Conservation (phyloP, 768 basidiomycete species). For the Pisolithus orientalis region DNA sequence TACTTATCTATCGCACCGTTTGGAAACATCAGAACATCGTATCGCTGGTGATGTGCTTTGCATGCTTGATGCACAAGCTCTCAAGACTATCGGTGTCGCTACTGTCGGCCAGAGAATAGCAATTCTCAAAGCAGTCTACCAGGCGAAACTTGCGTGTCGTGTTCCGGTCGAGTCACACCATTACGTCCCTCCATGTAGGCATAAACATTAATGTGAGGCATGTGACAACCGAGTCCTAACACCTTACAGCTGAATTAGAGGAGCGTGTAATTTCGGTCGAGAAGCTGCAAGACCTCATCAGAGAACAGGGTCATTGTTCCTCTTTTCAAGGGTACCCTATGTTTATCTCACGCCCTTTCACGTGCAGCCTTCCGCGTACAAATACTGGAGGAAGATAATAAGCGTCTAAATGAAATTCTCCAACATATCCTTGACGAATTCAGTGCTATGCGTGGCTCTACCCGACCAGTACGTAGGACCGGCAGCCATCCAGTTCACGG, state of each 20-base stretch:
- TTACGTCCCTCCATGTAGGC: slow-evolving; percentile 86
- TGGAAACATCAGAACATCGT: slow-evolving; percentile 61
- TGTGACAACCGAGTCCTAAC: background rate
- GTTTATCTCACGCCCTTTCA: slow-evolving; percentile 3
- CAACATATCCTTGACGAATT: slow-evolving; percentile 66
- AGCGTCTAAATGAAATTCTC: slow-evolving; percentile 55
- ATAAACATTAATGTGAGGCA: slow-evolving; percentile 1
- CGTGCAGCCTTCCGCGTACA: slow-evolving; percentile 61
- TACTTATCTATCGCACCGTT: slow-evolving; percentile 4
- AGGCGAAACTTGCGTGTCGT: slow-evolving; percentile 76
- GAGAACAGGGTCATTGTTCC: slow-evolving; percentile 59
- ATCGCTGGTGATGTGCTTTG: slow-evolving; percentile 89
- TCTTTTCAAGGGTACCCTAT: background rate
- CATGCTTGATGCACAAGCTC: slow-evolving; percentile 72
- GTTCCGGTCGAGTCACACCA: slow-evolving; percentile 79
- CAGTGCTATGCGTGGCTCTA: slow-evolving; percentile 33
- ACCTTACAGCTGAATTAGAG: slow-evolving; percentile 47
- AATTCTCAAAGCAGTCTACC: slow-evolving; percentile 90
- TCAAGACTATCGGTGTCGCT: slow-evolving; percentile 83
- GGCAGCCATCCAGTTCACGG: background rate
- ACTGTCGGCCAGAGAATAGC: slow-evolving; percentile 88
- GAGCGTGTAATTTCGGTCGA: slow-evolving; percentile 58
- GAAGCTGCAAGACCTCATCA: slow-evolving; percentile 57
- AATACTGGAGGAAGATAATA: slow-evolving; percentile 73
- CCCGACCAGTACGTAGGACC: slow-evolving; percentile 11